Evolutionary conservation across 345 rosid genomes (phyloP).

Genomic region (Citrus unshiu): DNA sequence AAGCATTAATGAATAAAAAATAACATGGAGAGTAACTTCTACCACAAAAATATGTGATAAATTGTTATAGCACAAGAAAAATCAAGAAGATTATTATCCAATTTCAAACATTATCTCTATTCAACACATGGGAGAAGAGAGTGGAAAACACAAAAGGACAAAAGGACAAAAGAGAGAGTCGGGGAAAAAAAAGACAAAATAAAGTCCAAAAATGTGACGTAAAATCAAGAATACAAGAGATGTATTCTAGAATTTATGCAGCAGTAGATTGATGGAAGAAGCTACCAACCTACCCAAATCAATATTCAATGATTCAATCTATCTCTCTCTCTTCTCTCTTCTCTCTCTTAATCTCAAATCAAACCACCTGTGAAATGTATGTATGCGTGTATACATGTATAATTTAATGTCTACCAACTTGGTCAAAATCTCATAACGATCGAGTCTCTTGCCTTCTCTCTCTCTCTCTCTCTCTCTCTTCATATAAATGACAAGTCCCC

Average conservation of each 20-base stretch:
- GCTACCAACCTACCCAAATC: neutral
- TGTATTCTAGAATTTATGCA: neutral
- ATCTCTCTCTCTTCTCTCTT: no score
- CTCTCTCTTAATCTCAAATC: neutral
- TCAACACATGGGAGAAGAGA: no score
- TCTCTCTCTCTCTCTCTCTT: neutral
- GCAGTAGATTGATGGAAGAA: neutral
- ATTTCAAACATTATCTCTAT: no score
- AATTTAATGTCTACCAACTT: neutral
- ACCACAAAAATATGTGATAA: no score
- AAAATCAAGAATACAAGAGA: no score
- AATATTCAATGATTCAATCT: neutral
- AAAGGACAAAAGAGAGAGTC: neutral
- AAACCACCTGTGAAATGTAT: constrained; percentile 27
- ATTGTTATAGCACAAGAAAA: no score
- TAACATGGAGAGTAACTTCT: no score
- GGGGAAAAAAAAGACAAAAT: no score
- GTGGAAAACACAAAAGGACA: neutral
- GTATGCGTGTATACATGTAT: neutral
- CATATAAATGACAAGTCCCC: neutral
- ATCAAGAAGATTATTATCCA: no score
- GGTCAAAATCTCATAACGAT: constrained; percentile 2
- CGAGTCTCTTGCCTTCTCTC: constrained; percentile 17
- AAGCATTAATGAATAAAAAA: no score
- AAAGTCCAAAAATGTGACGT: neutral